Base-by-base conservation (phyloP, 805 yeast species). In the Schwanniomyces sp. region DNA sequence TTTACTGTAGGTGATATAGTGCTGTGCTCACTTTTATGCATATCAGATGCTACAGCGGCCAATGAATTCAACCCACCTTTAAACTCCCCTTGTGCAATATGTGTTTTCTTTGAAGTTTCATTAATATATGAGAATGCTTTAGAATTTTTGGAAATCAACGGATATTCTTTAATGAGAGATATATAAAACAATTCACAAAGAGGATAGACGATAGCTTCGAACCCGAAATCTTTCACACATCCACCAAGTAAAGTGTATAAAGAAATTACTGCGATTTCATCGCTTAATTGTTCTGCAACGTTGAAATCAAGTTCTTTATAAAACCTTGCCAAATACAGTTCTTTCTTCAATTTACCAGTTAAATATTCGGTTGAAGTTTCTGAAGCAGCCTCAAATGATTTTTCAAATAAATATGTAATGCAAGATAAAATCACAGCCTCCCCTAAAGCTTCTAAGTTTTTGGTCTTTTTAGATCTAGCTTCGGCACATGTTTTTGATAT, bases 181-280 rank as follows among this genome's bases (percentile, higher is more conserved):
- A 78, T 82, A 59, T 84, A 85, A 55, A 86, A 79, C 2, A 87
- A 75, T 53, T 86, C 92, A 51, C 88, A 79, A 25, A 89, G 63
- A 2, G 87, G 84, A 49, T 75, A 75, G 48, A 86, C 67, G n/a
- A 84, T 74, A 2, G 76, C 61, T 57, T 89, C 91, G 61, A 88
- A 88, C 1, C 96, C 95, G 68, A 84, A 88, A 63, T 88, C 96
- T 51, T 82, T 84, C 32, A 86, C 76, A 50, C 89, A 78, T 8
- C 86, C 84, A 2, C 94, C 95, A 17, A 87, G 59, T 24, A 85
- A 59, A 34, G 83, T 79, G 54, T 76, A 76, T 40, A 86, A 67
- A 4, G 87, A 66, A 44, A 81, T 74, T 0, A 78, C 70, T 0
- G 86, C 84, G 26, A 78, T 74, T 21, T 71, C 78, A 49, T 81